These are phyloP conservation scores for Pseudopithomyces chartarum DNA, from an alignment of 2,329 filamentous ascomycete species.

Conservation along the genomic window DNA sequence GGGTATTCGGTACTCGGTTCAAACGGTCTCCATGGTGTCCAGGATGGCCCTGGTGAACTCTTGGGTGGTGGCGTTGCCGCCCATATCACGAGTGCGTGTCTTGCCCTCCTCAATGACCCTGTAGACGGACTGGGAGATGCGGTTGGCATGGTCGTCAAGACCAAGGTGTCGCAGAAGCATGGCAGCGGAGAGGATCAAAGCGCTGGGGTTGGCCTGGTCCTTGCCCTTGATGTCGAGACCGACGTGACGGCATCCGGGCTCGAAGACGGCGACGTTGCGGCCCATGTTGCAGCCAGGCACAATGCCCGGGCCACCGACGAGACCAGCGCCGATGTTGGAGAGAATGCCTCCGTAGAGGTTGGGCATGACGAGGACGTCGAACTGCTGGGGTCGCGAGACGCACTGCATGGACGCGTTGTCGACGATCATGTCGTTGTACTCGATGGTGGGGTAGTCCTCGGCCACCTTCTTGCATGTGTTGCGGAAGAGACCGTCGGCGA, in stretches of 20 bases:
- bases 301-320: constrained; percentile 95
- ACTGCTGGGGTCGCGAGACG: constrained; percentile 94
- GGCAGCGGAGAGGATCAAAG: constrained; percentile 89
- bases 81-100: constrained; percentile 93
- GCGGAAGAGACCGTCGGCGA: constrained; percentile 97
- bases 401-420: constrained; percentile 99
- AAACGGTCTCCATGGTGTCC: constrained; percentile 81
- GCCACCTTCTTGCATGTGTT: constrained; percentile 93
- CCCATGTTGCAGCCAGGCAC: constrained; percentile 99
- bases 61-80: constrained; percentile 84
- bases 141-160: constrained; percentile 96
- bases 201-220: constrained; percentile 98
- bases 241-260: constrained; percentile 98
- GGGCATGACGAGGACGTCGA: constrained; percentile 99
- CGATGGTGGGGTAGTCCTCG: constrained; percentile 92
- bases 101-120: constrained; percentile 87
- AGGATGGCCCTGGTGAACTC: constrained; percentile 95
- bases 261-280: constrained; percentile 95
- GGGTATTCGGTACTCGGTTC: neutral
- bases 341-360: constrained; percentile 99
- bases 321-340: constrained; percentile 96
- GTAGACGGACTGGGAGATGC: constrained; percentile 88
- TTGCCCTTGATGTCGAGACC: constrained; percentile 99
- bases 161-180: constrained; percentile 98
- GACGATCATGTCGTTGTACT: constrained; percentile 99